Percentiles rank a stretch among this genome's conserved stretches.
phyloP scores from a whole-genome alignment of 345 rosid genomes.

The Melaleuca alternifolia region DNA sequence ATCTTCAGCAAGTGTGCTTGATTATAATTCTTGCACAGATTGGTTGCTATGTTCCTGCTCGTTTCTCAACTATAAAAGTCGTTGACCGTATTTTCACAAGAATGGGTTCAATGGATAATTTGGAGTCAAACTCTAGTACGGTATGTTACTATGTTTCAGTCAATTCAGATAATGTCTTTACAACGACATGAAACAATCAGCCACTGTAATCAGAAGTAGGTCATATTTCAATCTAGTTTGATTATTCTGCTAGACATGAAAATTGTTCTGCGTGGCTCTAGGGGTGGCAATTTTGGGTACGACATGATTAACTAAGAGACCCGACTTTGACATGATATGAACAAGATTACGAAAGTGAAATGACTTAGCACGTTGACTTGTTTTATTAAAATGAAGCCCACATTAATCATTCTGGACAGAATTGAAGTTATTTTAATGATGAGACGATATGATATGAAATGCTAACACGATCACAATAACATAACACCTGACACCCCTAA shows the following conservation, averaged over 20 bases:
- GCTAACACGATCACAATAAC: neutral
- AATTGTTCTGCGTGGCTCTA: neutral
- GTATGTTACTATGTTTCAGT: constrained; percentile 27
- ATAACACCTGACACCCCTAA: neutral
- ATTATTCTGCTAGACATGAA: neutral
- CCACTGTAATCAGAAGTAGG: neutral
- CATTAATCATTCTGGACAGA: neutral
- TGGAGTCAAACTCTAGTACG: constrained; percentile 94
- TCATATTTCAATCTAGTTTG: neutral
- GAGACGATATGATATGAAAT: neutral
- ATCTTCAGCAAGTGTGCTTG: constrained; percentile 93
- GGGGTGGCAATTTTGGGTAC: neutral
- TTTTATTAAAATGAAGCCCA: neutral
- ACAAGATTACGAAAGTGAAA: neutral
- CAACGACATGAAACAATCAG: neutral
- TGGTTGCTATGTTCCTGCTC: constrained; percentile 93
- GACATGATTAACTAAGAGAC: neutral
- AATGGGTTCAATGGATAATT: constrained; percentile 85
- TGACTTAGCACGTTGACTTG: neutral
- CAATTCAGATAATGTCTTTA: neutral
- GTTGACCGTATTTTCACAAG: constrained; percentile 92
- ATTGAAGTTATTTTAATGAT: neutral
- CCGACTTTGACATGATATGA: neutral
- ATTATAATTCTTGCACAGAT: constrained; percentile 92
- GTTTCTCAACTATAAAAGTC: constrained; percentile 68